Evolutionary conservation across 2,329 filamentous ascomycete species (phyloP).

Genomic region (Aspergillus thermomutatus): DNA sequence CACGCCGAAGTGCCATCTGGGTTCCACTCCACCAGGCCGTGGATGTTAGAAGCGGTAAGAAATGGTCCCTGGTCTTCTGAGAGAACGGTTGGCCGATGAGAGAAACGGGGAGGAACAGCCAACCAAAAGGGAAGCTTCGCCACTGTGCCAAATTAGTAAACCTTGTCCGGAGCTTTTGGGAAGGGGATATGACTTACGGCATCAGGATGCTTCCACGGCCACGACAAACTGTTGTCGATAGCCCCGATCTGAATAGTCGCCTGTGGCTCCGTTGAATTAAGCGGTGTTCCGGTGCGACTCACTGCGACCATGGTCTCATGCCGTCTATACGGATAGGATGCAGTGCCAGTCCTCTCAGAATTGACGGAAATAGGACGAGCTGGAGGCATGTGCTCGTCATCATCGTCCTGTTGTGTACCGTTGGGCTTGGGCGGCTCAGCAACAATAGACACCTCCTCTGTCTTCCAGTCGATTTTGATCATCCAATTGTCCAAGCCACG

Average conservation of each 20-base stretch:
- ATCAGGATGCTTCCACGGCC: slow-evolving; percentile 99
- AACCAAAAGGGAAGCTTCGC: slow-evolving; percentile 93
- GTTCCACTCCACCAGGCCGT: slow-evolving; percentile 97
- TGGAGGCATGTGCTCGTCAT: slow-evolving; percentile 46
- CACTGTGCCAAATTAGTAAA: slow-evolving; percentile 45
- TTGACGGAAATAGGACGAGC: slow-evolving; percentile 61
- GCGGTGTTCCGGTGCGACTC: slow-evolving; percentile 54
- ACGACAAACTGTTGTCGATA: slow-evolving; percentile 96
- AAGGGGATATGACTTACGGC: slow-evolving; percentile 52
- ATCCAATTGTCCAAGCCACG: slow-evolving; percentile 98
- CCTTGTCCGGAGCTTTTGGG: background rate
- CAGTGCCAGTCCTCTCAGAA: slow-evolving; percentile 36
- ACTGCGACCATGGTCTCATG: slow-evolving; percentile 82
- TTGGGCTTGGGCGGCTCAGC: slow-evolving; percentile 75
- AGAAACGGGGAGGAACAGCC: slow-evolving; percentile 95
- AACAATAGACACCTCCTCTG: slow-evolving; percentile 76
- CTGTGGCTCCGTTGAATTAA: slow-evolving; percentile 42
- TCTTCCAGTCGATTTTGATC: slow-evolving; percentile 90
- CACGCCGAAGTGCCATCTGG: slow-evolving; percentile 75
- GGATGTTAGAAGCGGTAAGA: slow-evolving; percentile 90
- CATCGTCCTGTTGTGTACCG: slow-evolving; percentile 44
- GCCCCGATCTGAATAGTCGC: slow-evolving; percentile 76
- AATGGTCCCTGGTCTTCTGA: slow-evolving; percentile 87
- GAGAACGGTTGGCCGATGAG: slow-evolving; percentile 96
- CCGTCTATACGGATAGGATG: slow-evolving; percentile 66